Base-by-base conservation (phyloP, 139 green algal genomes). In the Tetraselmis chui region DNA sequence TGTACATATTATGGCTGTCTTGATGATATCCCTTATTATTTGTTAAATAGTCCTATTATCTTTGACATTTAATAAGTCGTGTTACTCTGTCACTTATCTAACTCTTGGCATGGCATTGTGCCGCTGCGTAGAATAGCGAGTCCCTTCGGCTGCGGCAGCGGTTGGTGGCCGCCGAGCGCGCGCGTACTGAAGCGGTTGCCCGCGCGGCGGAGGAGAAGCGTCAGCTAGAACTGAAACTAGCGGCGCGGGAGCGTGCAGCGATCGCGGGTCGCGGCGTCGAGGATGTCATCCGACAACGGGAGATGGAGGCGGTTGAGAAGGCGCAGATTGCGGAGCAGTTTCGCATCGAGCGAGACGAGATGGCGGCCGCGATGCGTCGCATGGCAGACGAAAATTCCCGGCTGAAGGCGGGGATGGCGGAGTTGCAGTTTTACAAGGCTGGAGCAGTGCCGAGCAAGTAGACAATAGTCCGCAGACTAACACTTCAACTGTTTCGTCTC, bases 101-200 rank as follows among this genome's bases (percentile, higher is more conserved):
- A 23, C 23, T n/a, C 59, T 23, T 75, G 23, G 59, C 23, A n/a
- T 23, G 23, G 23, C 23, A 75, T 75, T 23, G 59, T 23, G 59
- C 23, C 59, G 59, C 59, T 23, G 74, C 74, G n/a, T 5, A 28
- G 27, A 29, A 29, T 1, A 27, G 45, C 18, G 26, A 31, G 74
- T 22, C 74, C 11, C 26, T 77, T 28, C 74, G 25, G 18, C n/a
- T 77, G n/a, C 74, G 45, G 11, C 45, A 82, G 29, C 78, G 82
- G 23, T 58, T 85, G 58, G 82, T 85, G 77, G 77, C 76, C 27
- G 74, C 28, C 2, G 82, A 85, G 59, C 79, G 82, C 28, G 32
- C 79, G 5, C 67, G 77, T 5, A 78, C 76, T 23, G 76, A 85
- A 28, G 59, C 25, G 1, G n/a, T 85, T 29, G 82, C 82, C 29